A percentile compares a stretch with the other conserved stretches of the same genome.
phyloP scores from a whole-genome alignment of 2,329 filamentous ascomycete species.

The Xylaria sp. region DNA sequence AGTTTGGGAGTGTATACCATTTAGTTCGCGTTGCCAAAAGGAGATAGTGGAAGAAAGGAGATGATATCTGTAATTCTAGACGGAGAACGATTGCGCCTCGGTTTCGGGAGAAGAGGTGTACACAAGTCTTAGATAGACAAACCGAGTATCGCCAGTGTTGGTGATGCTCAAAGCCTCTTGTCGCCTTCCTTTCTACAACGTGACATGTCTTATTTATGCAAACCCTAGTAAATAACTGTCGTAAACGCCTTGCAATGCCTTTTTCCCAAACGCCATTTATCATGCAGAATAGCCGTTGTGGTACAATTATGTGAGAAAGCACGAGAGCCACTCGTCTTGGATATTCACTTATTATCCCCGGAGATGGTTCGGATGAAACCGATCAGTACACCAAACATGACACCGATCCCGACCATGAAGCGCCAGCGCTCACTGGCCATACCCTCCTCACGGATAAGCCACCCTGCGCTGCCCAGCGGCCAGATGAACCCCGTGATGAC shows the following conservation, averaged over 20 bases:
- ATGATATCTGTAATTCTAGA: conserved; percentile 19
- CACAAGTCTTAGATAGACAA: conserved; percentile 44
- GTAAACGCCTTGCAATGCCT: conserved; percentile 31
- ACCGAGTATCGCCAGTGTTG: conserved; percentile 44
- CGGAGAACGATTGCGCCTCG: conserved; percentile 3
- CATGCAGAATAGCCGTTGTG: conserved; percentile 24
- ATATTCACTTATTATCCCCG: conserved; percentile 46
- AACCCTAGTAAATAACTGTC: not conserved
- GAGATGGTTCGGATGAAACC: conserved; percentile 52
- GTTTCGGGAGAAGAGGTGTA: not conserved
- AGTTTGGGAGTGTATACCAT: conserved; percentile 42
- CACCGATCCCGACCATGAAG: conserved; percentile 86
- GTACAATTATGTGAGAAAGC: conserved; percentile 15
- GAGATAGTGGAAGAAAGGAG: conserved; percentile 1
- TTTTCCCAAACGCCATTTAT: conserved; percentile 33
- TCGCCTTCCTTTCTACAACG: conserved; percentile 20
- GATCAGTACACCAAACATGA: conserved; percentile 67
- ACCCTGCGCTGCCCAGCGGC: conserved; percentile 86
- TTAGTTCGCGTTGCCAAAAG: conserved; percentile 28
- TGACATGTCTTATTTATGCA: conserved; percentile 22
- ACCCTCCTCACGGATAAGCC: conserved; percentile 86
- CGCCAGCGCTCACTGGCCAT: conserved; percentile 87
- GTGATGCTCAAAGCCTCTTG: conserved; percentile 45
- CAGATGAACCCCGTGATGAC: conserved; percentile 95
- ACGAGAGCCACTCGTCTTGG: conserved; percentile 1